Conservation (phyloP, 805 yeast species). For the Starmera caribaea region DNA sequence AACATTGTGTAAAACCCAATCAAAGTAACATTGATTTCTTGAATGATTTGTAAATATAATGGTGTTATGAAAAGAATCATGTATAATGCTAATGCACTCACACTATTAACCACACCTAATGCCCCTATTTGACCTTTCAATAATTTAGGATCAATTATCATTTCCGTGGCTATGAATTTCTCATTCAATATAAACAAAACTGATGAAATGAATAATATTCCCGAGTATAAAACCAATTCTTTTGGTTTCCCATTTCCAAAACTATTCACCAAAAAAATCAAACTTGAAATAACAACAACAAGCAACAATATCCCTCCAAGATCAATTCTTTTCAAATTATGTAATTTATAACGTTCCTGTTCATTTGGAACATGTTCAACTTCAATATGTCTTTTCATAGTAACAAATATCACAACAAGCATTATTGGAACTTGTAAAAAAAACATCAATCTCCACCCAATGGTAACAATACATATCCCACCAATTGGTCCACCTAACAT, state of each 20-base stretch:
- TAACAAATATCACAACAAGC: slow-evolving; percentile 16
- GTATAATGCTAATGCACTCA: slow-evolving; percentile 27
- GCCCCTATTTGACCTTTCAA: slow-evolving; percentile 29
- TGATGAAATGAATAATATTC: slow-evolving; percentile 6
- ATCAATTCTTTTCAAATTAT: slow-evolving; percentile 29
- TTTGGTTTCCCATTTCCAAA: slow-evolving; percentile 7
- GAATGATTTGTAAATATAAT: slow-evolving; percentile 33
- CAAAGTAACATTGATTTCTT: slow-evolving; percentile 25
- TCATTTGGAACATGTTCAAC: slow-evolving; percentile 19
- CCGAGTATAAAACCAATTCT: slow-evolving; percentile 7
- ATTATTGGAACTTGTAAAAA: slow-evolving; percentile 30
- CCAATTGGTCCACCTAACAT: slow-evolving; percentile 36
- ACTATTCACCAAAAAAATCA: slow-evolving; percentile 25
- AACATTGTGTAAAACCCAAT: slow-evolving; percentile 32
- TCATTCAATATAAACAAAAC: slow-evolving; percentile 24
- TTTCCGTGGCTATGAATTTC: slow-evolving; percentile 26
- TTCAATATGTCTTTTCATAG: slow-evolving; percentile 23
- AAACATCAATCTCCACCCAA: slow-evolving; percentile 39
- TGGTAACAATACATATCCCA: slow-evolving; percentile 25
- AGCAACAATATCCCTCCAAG: slow-evolving; percentile 30
- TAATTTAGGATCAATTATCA: slow-evolving; percentile 29
- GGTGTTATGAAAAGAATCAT: slow-evolving; percentile 29
- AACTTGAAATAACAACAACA: slow-evolving; percentile 23
- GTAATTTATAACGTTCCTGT: slow-evolving; percentile 19
- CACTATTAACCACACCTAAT: slow-evolving; percentile 26